A percentile compares a stretch with the other conserved stretches of the same genome.
Evolutionary conservation across 352 stramenopile species (phyloP).

Genomic region (Thalassiosira delicatula): DNA sequence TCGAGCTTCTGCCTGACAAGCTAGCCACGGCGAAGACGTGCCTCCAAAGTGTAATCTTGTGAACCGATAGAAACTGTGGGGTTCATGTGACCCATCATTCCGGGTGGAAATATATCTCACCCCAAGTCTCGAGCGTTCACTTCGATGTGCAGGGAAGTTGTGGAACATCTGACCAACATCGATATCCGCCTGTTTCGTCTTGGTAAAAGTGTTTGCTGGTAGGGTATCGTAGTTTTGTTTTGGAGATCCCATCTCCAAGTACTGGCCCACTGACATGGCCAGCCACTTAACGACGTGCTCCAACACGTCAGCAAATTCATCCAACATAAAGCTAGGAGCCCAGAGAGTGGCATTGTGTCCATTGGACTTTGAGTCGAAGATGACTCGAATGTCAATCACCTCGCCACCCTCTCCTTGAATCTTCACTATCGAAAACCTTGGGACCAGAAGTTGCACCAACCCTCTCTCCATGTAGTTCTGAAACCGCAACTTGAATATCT

Average conservation of each 20-base stretch:
- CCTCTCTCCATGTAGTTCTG: conserved; percentile 34
- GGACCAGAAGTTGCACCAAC: background rate
- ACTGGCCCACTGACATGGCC: background rate
- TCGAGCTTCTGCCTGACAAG: conserved; percentile 19
- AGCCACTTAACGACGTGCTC: conserved; percentile 41
- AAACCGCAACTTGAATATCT: conserved; percentile 35
- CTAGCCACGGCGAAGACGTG: conserved; percentile 24
- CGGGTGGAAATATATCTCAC: conserved; percentile 32
- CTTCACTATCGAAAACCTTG: conserved; percentile 21
- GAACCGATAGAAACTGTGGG: no score
- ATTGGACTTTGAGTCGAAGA: conserved; percentile 49
- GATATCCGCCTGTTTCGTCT: conserved; percentile 37
- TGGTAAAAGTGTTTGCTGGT: conserved; percentile 14
- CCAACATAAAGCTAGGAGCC: conserved; percentile 24
- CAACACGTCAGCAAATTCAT: conserved; percentile 14
- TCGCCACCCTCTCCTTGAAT: background rate
- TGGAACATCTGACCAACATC: conserved; percentile 69
- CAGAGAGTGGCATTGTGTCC: conserved; percentile 36
- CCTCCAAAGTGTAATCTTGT: no score
- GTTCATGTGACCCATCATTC: conserved; percentile 15
- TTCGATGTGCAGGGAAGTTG: conserved; percentile 57
- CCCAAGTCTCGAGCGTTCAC: conserved; percentile 24
- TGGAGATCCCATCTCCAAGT: conserved; percentile 13
- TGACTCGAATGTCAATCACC: conserved; percentile 17
- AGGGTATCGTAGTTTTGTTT: conserved; percentile 30